Percentiles rank a stretch among this genome's conserved stretches.
Evolutionary conservation across 2,329 filamentous ascomycete genomes (phyloP).

Genomic region (Paraphaeosphaeria sporulosa): DNA sequence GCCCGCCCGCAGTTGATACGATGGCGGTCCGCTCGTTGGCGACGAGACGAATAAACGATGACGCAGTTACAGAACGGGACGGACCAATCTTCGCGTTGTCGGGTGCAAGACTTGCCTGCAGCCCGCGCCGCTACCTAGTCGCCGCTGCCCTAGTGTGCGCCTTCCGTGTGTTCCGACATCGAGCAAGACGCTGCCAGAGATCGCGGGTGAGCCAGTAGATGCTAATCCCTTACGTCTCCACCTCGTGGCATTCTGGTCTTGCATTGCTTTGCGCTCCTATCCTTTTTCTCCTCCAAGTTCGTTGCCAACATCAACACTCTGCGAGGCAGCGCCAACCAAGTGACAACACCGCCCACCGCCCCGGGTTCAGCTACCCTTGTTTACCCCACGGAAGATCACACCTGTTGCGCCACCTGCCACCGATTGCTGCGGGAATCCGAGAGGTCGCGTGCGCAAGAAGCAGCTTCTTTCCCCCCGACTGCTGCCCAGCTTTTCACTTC

Average conservation of each 20-base stretch:
- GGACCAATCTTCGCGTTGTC: slow-evolving; percentile 2
- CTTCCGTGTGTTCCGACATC: slow-evolving; percentile 4
- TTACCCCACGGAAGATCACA: slow-evolving; percentile 10
- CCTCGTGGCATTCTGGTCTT: background rate
- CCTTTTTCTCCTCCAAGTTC: background rate
- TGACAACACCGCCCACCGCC: slow-evolving; percentile 8
- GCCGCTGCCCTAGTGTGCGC: slow-evolving; percentile 1
- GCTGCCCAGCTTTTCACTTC: slow-evolving; percentile 5
- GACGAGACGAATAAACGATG: background rate
- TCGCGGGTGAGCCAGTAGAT: background rate
- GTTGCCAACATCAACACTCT: background rate
- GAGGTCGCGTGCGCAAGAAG: slow-evolving; percentile 1
- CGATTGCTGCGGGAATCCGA: too few relatives aligned
- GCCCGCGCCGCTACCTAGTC: background rate
- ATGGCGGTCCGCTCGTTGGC: background rate
- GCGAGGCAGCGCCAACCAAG: background rate
- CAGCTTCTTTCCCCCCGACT: background rate
- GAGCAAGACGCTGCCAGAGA: background rate
- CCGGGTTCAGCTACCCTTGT: slow-evolving; percentile 16
- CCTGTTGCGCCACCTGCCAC: background rate
- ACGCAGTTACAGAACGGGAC: background rate
- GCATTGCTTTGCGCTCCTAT: background rate
- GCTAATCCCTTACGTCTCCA: slow-evolving; percentile 6
- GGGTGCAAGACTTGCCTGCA: background rate
- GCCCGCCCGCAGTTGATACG: background rate